Evolutionary conservation across 345 rosid species (phyloP).

Genomic region (Turnera subulata): DNA sequence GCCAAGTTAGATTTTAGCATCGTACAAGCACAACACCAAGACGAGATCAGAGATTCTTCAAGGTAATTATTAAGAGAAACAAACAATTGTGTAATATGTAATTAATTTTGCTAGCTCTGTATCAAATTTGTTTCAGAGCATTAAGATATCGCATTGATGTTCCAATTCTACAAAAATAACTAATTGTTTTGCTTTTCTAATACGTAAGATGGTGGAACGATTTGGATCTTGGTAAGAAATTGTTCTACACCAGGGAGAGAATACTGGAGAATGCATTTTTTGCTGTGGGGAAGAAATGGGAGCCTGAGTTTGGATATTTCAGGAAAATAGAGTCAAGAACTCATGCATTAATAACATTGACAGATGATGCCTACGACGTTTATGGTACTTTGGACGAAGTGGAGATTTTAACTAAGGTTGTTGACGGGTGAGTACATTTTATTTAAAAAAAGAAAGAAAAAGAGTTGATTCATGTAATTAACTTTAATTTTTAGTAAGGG

Average conservation of each 20-base stretch:
- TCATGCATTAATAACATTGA: constrained; percentile 12
- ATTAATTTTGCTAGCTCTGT: too few relatives aligned
- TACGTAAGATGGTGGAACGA: constrained; percentile 40
- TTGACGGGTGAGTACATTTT: constrained; percentile 4
- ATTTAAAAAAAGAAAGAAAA: too few relatives aligned
- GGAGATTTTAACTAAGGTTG: constrained; percentile 21
- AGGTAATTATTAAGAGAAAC: constrained; percentile 15
- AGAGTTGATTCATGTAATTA: not conserved
- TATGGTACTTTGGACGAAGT: constrained; percentile 41
- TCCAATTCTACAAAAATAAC: not conserved
- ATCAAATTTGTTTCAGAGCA: too few relatives aligned
- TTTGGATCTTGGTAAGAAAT: constrained; percentile 19
- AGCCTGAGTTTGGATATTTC: constrained; percentile 21
- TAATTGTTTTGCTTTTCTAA: not conserved
- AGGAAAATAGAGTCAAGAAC: constrained; percentile 29
- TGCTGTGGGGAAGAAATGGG: constrained; percentile 21
- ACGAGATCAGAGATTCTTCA: constrained; percentile 36
- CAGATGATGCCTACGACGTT: constrained; percentile 42
- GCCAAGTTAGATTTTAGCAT: constrained; percentile 44
- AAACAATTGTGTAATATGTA: too few relatives aligned
- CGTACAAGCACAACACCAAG: constrained; percentile 37
- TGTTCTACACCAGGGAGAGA: constrained; percentile 39
- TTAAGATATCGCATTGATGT: not conserved
- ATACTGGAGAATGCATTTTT: constrained; percentile 33
- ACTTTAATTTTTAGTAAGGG: too few relatives aligned